Evolutionary conservation across 2,329 filamentous ascomycete genomes (phyloP).

Genomic region (Pleurostoma richardsiae): DNA sequence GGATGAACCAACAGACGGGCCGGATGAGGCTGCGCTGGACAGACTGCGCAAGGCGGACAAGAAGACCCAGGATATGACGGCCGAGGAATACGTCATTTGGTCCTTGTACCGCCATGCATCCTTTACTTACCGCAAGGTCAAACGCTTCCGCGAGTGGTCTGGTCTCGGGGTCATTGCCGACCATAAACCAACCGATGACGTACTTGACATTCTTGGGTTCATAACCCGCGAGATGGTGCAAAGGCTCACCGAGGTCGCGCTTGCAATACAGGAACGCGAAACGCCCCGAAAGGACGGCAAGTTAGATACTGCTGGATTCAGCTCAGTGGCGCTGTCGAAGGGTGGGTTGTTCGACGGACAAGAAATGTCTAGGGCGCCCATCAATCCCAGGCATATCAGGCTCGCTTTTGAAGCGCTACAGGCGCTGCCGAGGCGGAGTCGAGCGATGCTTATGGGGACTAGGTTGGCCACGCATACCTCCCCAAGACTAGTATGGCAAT

Average conservation of each 20-base stretch:
- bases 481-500: no score
- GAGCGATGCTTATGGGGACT: no score
- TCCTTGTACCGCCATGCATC: slow-evolving; percentile 15
- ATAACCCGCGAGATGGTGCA: slow-evolving; percentile 15
- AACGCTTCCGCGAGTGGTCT: slow-evolving; percentile 13
- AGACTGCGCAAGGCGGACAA: slow-evolving; percentile 10
- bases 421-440: no score
- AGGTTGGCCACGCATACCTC: no score
- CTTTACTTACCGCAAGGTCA: slow-evolving; percentile 13
- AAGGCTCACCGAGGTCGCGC: slow-evolving; percentile 4
- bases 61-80: slow-evolving; percentile 12
- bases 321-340: no score
- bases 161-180: slow-evolving; percentile 12
- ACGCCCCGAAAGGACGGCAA: no score
- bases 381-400: no score
- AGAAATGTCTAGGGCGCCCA: no score
- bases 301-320: no score
- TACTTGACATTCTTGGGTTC: slow-evolving; percentile 13
- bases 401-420: no score
- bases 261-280: slow-evolving; percentile 4
- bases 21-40: slow-evolving; percentile 8
- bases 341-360: no score
- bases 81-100: slow-evolving; percentile 14
- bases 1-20: slow-evolving; percentile 1
- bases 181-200: slow-evolving; percentile 10